Conservation (phyloP, 2,329 filamentous ascomycete genomes). For the Coniella lustricola region DNA sequence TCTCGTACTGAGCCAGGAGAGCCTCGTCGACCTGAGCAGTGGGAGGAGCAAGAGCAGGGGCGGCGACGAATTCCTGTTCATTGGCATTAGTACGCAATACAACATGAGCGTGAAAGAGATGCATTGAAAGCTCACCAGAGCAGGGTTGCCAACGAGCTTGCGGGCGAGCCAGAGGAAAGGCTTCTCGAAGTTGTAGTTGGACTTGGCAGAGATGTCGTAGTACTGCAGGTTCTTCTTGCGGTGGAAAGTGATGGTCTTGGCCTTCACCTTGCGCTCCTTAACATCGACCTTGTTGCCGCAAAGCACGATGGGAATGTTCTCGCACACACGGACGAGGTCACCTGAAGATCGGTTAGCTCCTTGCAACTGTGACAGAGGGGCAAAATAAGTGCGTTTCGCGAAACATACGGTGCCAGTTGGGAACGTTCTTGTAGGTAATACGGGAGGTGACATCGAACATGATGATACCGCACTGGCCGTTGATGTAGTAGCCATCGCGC, state of each 20-base stretch:
- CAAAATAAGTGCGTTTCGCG: background rate
- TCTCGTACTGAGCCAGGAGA: constrained; percentile 72
- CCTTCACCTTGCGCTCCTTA: constrained; percentile 99
- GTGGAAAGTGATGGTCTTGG: constrained; percentile 99
- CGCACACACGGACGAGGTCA: constrained; percentile 97
- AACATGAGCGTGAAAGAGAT: background rate
- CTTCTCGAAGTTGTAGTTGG: constrained; percentile 99
- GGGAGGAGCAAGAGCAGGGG: constrained; percentile 87
- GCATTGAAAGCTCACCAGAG: constrained; percentile 54
- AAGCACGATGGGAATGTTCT: constrained; percentile 98
- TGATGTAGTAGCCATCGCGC: constrained; percentile 99
- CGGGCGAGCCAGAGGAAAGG: constrained; percentile 98
- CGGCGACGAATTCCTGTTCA: constrained; percentile 88
- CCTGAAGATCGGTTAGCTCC: constrained; percentile 42
- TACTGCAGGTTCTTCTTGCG: constrained; percentile 99
- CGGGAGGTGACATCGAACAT: constrained; percentile 99
- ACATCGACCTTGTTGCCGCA: constrained; percentile 99
- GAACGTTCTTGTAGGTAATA: constrained; percentile 99
- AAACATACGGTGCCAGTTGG: constrained; percentile 98
- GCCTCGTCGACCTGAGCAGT: constrained; percentile 83
- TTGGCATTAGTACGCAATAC: constrained; percentile 22
- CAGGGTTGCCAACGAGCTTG: constrained; percentile 93
- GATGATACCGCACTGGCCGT: constrained; percentile 99
- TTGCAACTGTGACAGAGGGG: background rate
- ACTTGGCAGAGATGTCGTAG: constrained; percentile 99